A percentile compares a stretch with the other conserved stretches of the same genome.
phyloP scores from a whole-genome alignment of 768 basidiomycete genomes.

The Heimioporus sp. region DNA sequence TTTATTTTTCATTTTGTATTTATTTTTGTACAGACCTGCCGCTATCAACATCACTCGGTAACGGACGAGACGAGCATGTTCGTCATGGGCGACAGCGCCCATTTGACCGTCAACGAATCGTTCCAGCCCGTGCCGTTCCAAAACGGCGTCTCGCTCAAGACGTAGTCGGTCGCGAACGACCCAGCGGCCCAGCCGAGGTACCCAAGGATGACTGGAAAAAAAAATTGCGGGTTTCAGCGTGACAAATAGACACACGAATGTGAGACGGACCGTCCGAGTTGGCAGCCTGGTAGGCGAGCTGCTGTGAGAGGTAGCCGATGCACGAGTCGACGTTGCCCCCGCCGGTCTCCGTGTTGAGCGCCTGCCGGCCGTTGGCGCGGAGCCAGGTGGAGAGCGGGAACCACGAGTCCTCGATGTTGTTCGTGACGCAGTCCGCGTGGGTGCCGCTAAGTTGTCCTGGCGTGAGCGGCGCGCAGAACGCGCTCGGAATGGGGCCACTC shows the following conservation, averaged over 20 bases:
- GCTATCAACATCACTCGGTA: too few relatives aligned
- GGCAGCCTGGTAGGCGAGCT: conserved; percentile 44
- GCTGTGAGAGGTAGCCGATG: conserved; percentile 42
- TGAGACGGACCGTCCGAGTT: conserved; percentile 45
- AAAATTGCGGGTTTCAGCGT: too few relatives aligned
- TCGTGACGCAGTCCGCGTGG: conserved; percentile 47
- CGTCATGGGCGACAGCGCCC: conserved; percentile 20
- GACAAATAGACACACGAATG: background rate
- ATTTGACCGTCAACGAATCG: conserved; percentile 38
- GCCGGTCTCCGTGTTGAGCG: conserved; percentile 60
- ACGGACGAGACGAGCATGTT: background rate
- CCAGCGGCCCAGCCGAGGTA: conserved; percentile 62
- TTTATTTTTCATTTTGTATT: too few relatives aligned
- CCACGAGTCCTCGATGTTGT: conserved; percentile 50
- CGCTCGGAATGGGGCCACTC: conserved; percentile 15
- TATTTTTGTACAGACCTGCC: too few relatives aligned
- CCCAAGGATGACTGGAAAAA: conserved; percentile 46
- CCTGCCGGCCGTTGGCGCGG: conserved; percentile 47
- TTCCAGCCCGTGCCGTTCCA: conserved; percentile 32
- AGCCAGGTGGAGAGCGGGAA: conserved; percentile 48
- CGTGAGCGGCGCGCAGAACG: background rate
- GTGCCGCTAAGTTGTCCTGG: conserved; percentile 31
- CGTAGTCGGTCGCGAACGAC: conserved; percentile 42
- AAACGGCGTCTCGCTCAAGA: conserved; percentile 34
- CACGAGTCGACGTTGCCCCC: conserved; percentile 53